phyloP scores from a whole-genome alignment of 106 monocot species.

The Dendrobium huoshanense region DNA sequence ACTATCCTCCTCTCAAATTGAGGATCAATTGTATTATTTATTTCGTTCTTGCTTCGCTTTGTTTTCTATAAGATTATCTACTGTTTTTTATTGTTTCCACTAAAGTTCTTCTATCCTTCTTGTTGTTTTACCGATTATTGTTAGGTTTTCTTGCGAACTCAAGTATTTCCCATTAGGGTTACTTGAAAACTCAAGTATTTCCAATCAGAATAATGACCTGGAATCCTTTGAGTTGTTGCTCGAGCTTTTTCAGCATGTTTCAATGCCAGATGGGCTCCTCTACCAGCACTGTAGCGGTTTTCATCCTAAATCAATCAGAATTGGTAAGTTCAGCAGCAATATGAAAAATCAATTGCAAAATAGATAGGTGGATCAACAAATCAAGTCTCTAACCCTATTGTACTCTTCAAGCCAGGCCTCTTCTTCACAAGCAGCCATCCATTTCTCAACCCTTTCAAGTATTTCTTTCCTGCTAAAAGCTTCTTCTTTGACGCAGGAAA shows the following conservation, averaged over 20 bases:
- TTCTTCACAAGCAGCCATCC: slow-evolving; percentile 59
- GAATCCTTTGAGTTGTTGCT: slow-evolving; percentile 44
- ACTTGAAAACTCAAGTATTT: too few species aligned
- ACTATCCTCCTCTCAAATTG: too few species aligned
- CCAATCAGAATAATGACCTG: slow-evolving; percentile 24
- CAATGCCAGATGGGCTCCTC: slow-evolving; percentile 56
- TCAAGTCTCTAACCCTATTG: slow-evolving; percentile 36
- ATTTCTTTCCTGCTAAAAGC: slow-evolving; percentile 62
- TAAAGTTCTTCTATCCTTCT: too few species aligned
- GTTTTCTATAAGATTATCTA: too few species aligned
- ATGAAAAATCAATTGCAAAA: not conserved
- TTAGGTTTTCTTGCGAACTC: too few species aligned
- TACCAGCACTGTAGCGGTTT: slow-evolving; percentile 67
- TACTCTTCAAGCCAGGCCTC: slow-evolving; percentile 80
- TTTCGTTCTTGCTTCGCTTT: too few species aligned
- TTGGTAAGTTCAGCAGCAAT: not conserved
- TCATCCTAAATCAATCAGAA: slow-evolving; percentile 42
- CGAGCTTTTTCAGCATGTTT: slow-evolving; percentile 81
- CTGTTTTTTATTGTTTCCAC: too few species aligned
- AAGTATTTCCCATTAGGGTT: too few species aligned
- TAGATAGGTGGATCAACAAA: not conserved
- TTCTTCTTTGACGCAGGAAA: slow-evolving; percentile 55
- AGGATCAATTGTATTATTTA: too few species aligned
- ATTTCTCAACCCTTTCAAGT: slow-evolving; percentile 75
- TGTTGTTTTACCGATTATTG: too few species aligned